Evolutionary conservation across 352 stramenopile genomes (phyloP).

Genomic region (Globisporangium spiculum): DNA sequence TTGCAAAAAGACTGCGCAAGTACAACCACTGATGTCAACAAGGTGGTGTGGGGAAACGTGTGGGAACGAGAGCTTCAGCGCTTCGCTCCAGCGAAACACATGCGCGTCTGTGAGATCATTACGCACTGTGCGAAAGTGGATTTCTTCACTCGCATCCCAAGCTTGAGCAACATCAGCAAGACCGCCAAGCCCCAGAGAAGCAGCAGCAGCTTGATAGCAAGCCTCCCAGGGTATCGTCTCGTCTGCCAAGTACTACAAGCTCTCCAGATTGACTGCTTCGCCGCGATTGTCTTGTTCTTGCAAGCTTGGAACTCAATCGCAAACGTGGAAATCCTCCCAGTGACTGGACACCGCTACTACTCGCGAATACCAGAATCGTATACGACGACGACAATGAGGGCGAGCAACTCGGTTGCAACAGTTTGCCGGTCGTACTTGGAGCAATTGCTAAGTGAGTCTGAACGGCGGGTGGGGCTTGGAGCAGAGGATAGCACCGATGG

Average conservation of each 20-base stretch:
- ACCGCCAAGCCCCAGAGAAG: background rate
- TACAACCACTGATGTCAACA: background rate
- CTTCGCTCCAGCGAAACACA: conserved; percentile 4
- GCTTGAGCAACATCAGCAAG: background rate
- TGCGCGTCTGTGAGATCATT: conserved; percentile 26
- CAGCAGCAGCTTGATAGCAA: background rate
- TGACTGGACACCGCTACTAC: background rate
- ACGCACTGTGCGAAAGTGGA: conserved; percentile 36
- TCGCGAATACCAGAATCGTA: background rate
- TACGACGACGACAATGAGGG: background rate
- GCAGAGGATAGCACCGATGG: background rate
- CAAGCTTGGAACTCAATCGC: background rate
- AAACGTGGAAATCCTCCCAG: background rate
- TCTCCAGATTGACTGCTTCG: background rate
- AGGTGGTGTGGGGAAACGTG: conserved; percentile 29
- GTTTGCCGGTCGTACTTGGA: conserved; percentile 14
- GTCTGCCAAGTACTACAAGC: conserved; percentile 9
- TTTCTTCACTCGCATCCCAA: conserved; percentile 16
- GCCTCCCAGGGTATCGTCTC: conserved; percentile 24
- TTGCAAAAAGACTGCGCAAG: background rate
- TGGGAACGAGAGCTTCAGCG: conserved; percentile 32
- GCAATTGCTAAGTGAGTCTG: conserved; percentile 11
- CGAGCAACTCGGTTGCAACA: background rate
- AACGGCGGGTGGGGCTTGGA: background rate
- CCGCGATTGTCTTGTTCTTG: conserved; percentile 5